Conservation (phyloP, 805 yeast species). For the Wickerhamomyces chambardii region DNA sequence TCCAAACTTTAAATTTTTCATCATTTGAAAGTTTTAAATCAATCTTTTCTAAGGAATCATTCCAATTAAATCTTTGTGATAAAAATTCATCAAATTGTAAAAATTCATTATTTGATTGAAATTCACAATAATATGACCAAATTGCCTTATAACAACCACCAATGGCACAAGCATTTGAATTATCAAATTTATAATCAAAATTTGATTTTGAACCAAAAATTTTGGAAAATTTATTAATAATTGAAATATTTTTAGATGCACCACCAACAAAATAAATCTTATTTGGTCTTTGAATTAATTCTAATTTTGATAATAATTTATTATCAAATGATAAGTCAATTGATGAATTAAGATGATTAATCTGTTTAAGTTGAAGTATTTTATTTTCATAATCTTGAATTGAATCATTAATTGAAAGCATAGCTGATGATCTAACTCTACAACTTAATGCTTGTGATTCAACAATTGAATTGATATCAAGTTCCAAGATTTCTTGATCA, state of each 20-base stretch:
- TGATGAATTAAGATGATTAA: neutral
- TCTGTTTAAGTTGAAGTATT: too few relatives aligned
- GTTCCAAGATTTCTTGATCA: conserved; percentile 35
- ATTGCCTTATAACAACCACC: conserved; percentile 87
- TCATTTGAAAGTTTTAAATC: conserved; percentile 3
- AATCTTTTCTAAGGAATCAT: conserved; percentile 10
- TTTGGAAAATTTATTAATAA: conserved; percentile 59
- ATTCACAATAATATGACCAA: conserved; percentile 46
- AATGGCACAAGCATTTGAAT: conserved; percentile 85
- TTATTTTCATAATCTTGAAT: neutral
- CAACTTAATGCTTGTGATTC: conserved; percentile 86
- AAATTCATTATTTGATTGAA: conserved; percentile 1
- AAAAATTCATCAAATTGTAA: conserved; percentile 34
- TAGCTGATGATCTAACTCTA: conserved; percentile 69
- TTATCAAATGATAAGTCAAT: conserved; percentile 23
- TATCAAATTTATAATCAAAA: conserved; percentile 64
- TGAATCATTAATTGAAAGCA: conserved; percentile 35
- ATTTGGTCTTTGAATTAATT: conserved; percentile 42
- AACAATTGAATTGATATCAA: conserved; percentile 69
- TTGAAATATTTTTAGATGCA: conserved; percentile 62
- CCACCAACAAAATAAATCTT: conserved; percentile 84
- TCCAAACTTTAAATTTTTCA: conserved; percentile 19
- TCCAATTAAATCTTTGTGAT: conserved; percentile 37
- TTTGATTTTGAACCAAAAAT: conserved; percentile 53
- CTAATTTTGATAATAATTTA: conserved; percentile 11